Base-by-base conservation (phyloP, 2,329 filamentous ascomycete species). In the Talaromyces islandicus region DNA sequence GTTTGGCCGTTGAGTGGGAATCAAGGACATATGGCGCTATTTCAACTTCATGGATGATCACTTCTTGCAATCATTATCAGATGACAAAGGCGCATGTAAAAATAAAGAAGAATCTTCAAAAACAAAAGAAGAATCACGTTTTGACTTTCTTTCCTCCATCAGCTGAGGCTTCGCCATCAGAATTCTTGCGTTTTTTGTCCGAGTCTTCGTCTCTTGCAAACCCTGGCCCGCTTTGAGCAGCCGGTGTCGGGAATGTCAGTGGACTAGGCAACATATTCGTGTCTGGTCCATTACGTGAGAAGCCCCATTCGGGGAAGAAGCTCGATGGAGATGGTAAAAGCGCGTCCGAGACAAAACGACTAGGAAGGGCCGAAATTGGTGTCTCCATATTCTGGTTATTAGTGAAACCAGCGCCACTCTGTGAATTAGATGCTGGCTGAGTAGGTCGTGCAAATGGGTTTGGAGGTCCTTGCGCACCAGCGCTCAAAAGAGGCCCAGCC, bases 391-490 rank as follows among this genome's bases (percentile, higher is more conserved):
- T 76, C 60, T 72, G 56, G 38, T 59, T 62, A 25, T 52, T 75
- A 59, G 66, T 73, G 35, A 79, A 77, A n/a, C 78, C 75, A 35
- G 71, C 71, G 51, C 77, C 77, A 55, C 75, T 73, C 43, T 79
- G 69, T 10, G 70, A 64, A 43, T 68, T 66, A 52, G 71, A 62
- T 17, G 65, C 70, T n/a, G 92, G 90, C 4, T 90, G 91, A 27
- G 88, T 84, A 0, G 93, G 94, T 48, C 93, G 84, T 7, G 94
- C 94, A 73, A 97, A 99, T 0, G 94, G 94, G 72, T 99, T 99
- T 2, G 92, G 92, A 14, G 94, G 94, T 0, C 94, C 94, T 41
- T 88, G 89, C 9, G 94, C 93, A 46, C 94, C 94, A 0, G 94
- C 94, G 54, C 92, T 96, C 59, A 97, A 80, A 7, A 97, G 81